phyloP scores from a whole-genome alignment of 1,284 basidiomycete species.

The Thelephora terrestris region DNA sequence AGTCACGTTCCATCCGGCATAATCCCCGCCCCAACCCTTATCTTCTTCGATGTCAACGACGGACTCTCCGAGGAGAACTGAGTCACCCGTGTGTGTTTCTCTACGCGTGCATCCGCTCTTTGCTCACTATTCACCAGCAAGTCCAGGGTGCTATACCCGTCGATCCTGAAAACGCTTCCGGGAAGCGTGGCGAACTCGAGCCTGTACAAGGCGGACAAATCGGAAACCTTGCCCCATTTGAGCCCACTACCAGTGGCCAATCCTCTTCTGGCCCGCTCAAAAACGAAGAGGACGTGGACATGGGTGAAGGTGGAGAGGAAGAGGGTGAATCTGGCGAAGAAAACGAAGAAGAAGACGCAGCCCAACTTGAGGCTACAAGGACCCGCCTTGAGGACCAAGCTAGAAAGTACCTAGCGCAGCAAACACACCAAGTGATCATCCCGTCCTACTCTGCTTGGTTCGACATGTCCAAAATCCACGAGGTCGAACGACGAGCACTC shows the following conservation, averaged over 20 bases:
- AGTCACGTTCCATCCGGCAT: not conserved
- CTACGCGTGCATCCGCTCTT: slow-evolving; percentile 55
- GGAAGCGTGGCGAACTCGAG: slow-evolving; percentile 69
- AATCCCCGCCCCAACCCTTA: not conserved
- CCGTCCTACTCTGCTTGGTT: slow-evolving; percentile 99
- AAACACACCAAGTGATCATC: slow-evolving; percentile 96
- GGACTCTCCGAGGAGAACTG: slow-evolving; percentile 68
- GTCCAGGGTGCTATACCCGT: slow-evolving; percentile 57
- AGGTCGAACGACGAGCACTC: slow-evolving; percentile 85
- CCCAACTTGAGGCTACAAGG: slow-evolving; percentile 70
- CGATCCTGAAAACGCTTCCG: slow-evolving; percentile 63
- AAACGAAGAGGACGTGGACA: slow-evolving; percentile 59
- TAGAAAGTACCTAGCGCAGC: slow-evolving; percentile 88
- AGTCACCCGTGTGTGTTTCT: slow-evolving; percentile 46
- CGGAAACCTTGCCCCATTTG: slow-evolving; percentile 53
- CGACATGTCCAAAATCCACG: slow-evolving; percentile 88
- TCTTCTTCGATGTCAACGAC: slow-evolving; percentile 22
- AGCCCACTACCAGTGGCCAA: slow-evolving; percentile 28
- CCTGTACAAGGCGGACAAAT: slow-evolving; percentile 62
- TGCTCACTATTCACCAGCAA: slow-evolving; percentile 48
- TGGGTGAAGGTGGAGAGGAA: slow-evolving; percentile 63
- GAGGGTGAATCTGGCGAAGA: slow-evolving; percentile 63
- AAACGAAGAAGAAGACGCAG: slow-evolving; percentile 70
- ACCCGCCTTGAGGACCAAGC: slow-evolving; percentile 77
- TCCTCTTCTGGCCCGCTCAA: slow-evolving; percentile 44